Evolutionary conservation across 2,329 filamentous ascomycete species (phyloP).

Genomic region (Ramularia endophylla): DNA sequence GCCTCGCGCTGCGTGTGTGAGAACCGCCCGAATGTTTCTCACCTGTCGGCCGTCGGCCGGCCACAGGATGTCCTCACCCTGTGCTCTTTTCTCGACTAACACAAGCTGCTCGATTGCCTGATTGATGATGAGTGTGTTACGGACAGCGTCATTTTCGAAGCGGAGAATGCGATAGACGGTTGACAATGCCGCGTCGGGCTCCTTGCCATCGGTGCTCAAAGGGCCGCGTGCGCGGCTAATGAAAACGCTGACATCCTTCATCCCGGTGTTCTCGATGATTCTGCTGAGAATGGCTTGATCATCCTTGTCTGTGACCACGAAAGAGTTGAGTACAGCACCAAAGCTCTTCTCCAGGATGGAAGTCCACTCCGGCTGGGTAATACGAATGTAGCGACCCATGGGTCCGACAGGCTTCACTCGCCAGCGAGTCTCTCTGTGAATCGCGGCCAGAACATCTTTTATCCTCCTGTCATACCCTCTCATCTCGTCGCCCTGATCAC

Average conservation of each 20-base stretch:
- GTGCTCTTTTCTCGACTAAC: conserved; percentile 61
- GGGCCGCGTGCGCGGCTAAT: conserved; percentile 52
- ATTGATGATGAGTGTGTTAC: conserved; percentile 77
- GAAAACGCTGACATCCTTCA: conserved; percentile 46
- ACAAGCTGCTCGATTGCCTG: conserved; percentile 78
- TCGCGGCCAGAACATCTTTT: conserved; percentile 58
- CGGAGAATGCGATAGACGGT: conserved; percentile 75
- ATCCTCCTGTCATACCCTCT: conserved; percentile 61
- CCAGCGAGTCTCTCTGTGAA: conserved; percentile 66
- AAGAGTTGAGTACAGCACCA: conserved; percentile 64
- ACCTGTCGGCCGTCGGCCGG: conserved; percentile 41
- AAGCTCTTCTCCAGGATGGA: conserved; percentile 72
- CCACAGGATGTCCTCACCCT: conserved; percentile 66
- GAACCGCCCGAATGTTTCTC: conserved; percentile 66
- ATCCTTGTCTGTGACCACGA: conserved; percentile 70
- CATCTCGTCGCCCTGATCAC: conserved; percentile 54
- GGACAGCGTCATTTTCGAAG: conserved; percentile 72
- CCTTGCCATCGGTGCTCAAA: conserved; percentile 58
- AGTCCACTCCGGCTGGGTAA: conserved; percentile 77
- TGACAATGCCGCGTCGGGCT: conserved; percentile 66
- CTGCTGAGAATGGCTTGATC: conserved; percentile 65
- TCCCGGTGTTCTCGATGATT: conserved; percentile 57
- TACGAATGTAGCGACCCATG: conserved; percentile 68
- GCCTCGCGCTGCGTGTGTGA: conserved; percentile 55
- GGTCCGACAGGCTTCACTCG: conserved; percentile 72